phyloP scores from a whole-genome alignment of 2,329 filamentous ascomycete species.

The Penicillium capsulatum region DNA sequence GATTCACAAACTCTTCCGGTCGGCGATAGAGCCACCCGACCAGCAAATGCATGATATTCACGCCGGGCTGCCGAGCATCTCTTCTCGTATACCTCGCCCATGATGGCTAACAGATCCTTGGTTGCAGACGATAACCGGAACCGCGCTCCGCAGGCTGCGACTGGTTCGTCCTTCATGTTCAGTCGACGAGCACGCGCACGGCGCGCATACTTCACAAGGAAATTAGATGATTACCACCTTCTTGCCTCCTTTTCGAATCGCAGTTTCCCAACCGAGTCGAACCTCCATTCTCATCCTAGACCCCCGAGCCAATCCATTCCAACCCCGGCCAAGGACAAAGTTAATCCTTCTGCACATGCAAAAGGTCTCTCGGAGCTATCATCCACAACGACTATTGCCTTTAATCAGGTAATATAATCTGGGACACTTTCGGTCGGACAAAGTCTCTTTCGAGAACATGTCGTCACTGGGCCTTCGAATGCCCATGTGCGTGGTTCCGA shows the following conservation, averaged over 20 bases:
- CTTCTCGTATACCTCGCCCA: no score
- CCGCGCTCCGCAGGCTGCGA: constrained; percentile 10
- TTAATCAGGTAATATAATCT: no score
- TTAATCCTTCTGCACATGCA: no score
- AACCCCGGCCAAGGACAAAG: no score
- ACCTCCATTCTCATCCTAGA: constrained; percentile 8
- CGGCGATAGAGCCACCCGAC: constrained; percentile 33
- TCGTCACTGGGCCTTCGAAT: no score
- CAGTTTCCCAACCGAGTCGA: constrained; percentile 9
- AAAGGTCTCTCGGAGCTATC: no score
- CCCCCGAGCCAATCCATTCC: not conserved
- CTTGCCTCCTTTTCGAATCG: constrained; percentile 20
- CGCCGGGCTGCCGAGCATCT: constrained; percentile 6
- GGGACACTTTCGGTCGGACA: no score
- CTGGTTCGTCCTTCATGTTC: constrained; percentile 25
- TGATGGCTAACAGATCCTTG: no score
- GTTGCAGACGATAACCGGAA: no score
- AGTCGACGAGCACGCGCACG: constrained; percentile 29
- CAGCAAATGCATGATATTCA: constrained; percentile 22
- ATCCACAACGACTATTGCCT: no score
- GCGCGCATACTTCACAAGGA: constrained; percentile 28
- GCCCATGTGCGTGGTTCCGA: not conserved
- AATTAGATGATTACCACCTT: constrained; percentile 27
- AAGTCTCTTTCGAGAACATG: no score
- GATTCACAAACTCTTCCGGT: constrained; percentile 18